Conservation (phyloP, 768 basidiomycete species). For the Mycena haematopus region DNA sequence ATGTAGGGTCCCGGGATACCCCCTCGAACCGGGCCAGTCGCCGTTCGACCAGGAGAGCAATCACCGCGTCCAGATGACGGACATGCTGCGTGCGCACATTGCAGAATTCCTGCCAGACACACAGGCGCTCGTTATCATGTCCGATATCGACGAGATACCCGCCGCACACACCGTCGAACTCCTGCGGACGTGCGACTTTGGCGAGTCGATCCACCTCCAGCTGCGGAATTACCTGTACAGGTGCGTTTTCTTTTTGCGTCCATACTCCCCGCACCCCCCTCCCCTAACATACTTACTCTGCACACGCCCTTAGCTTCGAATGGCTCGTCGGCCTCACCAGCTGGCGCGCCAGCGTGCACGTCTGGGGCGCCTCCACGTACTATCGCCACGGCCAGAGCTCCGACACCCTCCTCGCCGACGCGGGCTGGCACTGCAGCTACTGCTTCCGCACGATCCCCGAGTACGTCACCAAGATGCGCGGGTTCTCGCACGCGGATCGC, state of each 20-base stretch:
- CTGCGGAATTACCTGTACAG: conserved; percentile 67
- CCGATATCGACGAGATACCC: conserved; percentile 70
- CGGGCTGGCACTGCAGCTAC: conserved; percentile 76
- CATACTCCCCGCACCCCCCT: background rate
- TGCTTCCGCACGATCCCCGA: conserved; percentile 67
- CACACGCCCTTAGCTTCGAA: conserved; percentile 49
- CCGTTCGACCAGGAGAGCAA: conserved; percentile 59
- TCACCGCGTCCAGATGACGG: conserved; percentile 57
- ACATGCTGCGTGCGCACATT: conserved; percentile 49
- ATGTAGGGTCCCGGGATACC: conserved; percentile 51
- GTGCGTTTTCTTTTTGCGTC: conserved; percentile 40
- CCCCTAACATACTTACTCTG: background rate
- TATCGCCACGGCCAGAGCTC: conserved; percentile 59
- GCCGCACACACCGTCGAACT: conserved; percentile 56
- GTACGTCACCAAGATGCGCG: conserved; percentile 64
- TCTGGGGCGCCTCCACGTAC: conserved; percentile 47
- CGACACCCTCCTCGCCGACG: conserved; percentile 58
- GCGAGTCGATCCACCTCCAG: conserved; percentile 61
- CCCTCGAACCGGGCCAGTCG: conserved; percentile 47
- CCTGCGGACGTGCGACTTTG: conserved; percentile 59
- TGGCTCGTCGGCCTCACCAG: conserved; percentile 61
- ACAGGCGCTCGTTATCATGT: conserved; percentile 60
- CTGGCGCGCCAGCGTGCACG: conserved; percentile 63
- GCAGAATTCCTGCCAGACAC: conserved; percentile 37
- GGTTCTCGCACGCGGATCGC: conserved; percentile 68